phyloP scores from a whole-genome alignment of 2,329 filamentous ascomycete species.

The Penicillium decumbens region DNA sequence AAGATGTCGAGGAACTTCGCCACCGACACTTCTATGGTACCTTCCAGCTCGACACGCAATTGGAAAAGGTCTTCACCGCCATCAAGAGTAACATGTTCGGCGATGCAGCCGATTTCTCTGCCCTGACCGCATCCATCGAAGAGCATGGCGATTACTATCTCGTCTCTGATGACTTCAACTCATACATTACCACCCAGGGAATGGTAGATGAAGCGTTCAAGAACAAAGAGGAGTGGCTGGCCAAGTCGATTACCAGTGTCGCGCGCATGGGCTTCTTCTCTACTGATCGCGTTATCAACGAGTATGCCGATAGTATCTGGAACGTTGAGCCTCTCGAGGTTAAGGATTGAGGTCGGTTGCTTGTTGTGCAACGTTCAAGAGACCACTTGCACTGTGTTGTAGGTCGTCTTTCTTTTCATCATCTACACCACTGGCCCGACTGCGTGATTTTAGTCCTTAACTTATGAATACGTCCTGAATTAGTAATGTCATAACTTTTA shows the following conservation, averaged over 20 bases:
- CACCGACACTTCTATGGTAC: slow-evolving; percentile 81
- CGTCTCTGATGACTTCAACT: slow-evolving; percentile 94
- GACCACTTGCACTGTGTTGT: background rate
- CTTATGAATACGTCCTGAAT: background rate
- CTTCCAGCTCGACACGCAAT: slow-evolving; percentile 70
- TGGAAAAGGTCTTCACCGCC: slow-evolving; percentile 74
- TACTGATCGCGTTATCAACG: slow-evolving; percentile 89
- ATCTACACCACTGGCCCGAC: background rate
- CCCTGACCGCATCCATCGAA: slow-evolving; percentile 75
- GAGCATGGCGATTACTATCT: slow-evolving; percentile 97
- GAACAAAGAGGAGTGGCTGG: slow-evolving; percentile 88
- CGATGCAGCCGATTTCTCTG: slow-evolving; percentile 70
- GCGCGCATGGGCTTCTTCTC: slow-evolving; percentile 97
- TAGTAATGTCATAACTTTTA: background rate
- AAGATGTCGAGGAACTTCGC: slow-evolving; percentile 94
- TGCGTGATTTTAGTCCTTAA: background rate
- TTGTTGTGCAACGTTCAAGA: background rate
- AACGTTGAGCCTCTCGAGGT: slow-evolving; percentile 76
- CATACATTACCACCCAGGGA: slow-evolving; percentile 84
- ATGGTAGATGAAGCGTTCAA: slow-evolving; percentile 89
- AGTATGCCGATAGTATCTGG: slow-evolving; percentile 97
- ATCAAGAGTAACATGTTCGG: slow-evolving; percentile 82
- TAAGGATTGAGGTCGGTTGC: slow-evolving; percentile 25
- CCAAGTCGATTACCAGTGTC: slow-evolving; percentile 83
- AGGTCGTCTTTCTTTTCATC: background rate